phyloP scores from a whole-genome alignment of 2,329 filamentous ascomycete genomes.

The Xylariaceae sp. region DNA sequence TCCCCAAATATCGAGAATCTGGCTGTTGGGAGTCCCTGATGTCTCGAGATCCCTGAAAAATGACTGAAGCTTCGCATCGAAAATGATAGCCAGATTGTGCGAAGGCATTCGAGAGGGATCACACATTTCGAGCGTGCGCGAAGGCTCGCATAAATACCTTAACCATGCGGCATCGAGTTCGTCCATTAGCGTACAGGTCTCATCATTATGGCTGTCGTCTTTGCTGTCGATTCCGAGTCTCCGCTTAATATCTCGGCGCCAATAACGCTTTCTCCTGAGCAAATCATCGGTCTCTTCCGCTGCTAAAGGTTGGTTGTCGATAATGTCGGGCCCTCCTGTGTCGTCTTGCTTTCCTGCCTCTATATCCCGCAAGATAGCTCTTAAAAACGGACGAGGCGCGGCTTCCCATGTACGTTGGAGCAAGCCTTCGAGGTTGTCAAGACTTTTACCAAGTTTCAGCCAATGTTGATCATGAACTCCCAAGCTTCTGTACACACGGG shows the following conservation, averaged over 20 bases:
- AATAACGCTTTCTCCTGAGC: conserved; percentile 9
- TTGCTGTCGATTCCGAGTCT: conserved; percentile 9
- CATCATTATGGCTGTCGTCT: conserved; percentile 8
- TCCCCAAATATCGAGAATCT: conserved; percentile 12
- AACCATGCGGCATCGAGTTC: conserved; percentile 28
- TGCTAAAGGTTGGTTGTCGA: background rate
- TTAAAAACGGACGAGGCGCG: conserved; percentile 26
- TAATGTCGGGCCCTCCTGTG: conserved; percentile 1
- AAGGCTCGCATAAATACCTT: conserved; percentile 26
- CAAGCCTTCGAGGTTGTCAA: conserved; percentile 21
- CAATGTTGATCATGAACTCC: conserved; percentile 29
- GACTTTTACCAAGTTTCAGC: conserved; percentile 27
- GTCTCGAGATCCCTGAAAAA: conserved; percentile 20
- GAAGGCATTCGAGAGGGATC: conserved; percentile 21
- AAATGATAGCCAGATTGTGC: conserved; percentile 27
- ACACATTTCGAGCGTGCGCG: conserved; percentile 28
- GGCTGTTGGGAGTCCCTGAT: conserved; percentile 10
- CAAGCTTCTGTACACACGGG: conserved; percentile 26
- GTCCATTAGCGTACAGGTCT: conserved; percentile 19
- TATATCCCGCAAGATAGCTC: conserved; percentile 28
- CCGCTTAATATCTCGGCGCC: conserved; percentile 24
- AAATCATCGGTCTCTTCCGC: conserved; percentile 5
- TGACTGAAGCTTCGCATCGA: conserved; percentile 28
- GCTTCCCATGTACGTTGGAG: conserved; percentile 18
- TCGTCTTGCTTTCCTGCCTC: conserved; percentile 19